Conservation (phyloP, 148 eudicot species). For the Vaccinium macrocarpon region DNA sequence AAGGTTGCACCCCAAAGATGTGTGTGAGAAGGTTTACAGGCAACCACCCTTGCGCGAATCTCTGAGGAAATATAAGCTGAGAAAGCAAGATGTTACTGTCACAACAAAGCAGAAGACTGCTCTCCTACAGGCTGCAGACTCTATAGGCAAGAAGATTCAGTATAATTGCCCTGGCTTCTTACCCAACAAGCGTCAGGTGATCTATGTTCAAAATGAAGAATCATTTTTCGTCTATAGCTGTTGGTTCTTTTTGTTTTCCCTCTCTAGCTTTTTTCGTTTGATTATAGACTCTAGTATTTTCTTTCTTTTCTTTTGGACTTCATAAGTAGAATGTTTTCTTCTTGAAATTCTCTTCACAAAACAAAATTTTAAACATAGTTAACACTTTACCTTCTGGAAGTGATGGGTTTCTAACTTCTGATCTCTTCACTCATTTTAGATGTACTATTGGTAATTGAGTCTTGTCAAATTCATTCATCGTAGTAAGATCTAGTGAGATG, state of each 20-base stretch:
- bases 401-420: slow-evolving; percentile 12
- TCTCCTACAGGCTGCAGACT: slow-evolving; percentile 82
- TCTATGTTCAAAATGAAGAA: slow-evolving; percentile 12
- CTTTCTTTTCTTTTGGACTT: neutral
- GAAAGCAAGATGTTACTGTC: slow-evolving; percentile 79
- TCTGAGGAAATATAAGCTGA: slow-evolving; percentile 69
- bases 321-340: slow-evolving; percentile 10
- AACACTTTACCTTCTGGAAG: neutral
- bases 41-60: slow-evolving; percentile 94
- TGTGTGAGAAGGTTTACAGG: slow-evolving; percentile 92
- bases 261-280: slow-evolving; percentile 7
- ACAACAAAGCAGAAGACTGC: slow-evolving; percentile 81
- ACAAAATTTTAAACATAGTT: neutral
- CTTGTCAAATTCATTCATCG: slow-evolving; percentile 4
- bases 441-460: neutral
- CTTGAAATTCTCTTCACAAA: slow-evolving; percentile 5
- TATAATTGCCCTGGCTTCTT: slow-evolving; percentile 85
- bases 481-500: neutral
- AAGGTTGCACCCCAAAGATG: slow-evolving; percentile 95
- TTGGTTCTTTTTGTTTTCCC: neutral
- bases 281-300: neutral
- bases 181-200: slow-evolving; percentile 92
- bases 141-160: slow-evolving; percentile 80
- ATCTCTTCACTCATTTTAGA: neutral
- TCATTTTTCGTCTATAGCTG: neutral